Percentiles rank a stretch among this genome's conserved stretches.
Evolutionary conservation across 2,329 filamentous ascomycete species (phyloP).

Genomic region (Sporothrix phasma): DNA sequence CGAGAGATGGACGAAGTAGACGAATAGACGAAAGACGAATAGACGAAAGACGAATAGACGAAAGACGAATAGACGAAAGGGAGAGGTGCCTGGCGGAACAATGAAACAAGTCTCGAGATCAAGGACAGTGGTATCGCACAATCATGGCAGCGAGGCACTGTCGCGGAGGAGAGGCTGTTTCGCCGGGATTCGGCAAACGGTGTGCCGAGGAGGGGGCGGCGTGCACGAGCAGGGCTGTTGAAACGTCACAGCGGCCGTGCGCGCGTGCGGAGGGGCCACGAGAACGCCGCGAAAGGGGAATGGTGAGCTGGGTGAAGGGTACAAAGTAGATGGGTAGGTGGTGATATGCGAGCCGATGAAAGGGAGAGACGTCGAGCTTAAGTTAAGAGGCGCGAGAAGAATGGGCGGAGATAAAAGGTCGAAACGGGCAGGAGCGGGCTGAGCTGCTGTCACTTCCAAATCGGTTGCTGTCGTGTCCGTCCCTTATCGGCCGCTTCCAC

Average conservation of each 20-base stretch:
- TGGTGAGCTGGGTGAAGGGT: no score
- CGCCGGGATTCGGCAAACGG: conserved; percentile 4
- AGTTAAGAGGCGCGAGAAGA: not conserved
- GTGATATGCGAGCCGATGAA: not conserved
- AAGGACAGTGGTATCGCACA: not conserved
- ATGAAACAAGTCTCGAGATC: not conserved
- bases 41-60: not conserved
- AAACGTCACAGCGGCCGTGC: not conserved
- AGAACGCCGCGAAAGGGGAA: not conserved
- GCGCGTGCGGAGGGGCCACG: not conserved
- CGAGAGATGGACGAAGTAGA: not conserved
- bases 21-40: not conserved
- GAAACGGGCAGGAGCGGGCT: not conserved
- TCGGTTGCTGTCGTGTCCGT: conserved; percentile 1
- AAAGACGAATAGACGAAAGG: not conserved
- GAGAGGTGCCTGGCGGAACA: not conserved
- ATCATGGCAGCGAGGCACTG: not conserved
- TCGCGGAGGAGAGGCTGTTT: not conserved
- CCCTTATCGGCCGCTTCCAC: conserved; percentile 6
- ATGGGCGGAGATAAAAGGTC: not conserved
- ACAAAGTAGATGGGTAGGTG: no score
- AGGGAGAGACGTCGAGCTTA: not conserved
- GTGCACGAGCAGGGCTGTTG: not conserved
- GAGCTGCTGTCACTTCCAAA: not conserved
- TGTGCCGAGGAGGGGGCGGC: not conserved